A percentile compares a stretch with the other conserved stretches of the same genome.
These are phyloP conservation scores for Yueomyces sinensis DNA, from an alignment of 805 yeast species.

Conservation along the genomic window DNA sequence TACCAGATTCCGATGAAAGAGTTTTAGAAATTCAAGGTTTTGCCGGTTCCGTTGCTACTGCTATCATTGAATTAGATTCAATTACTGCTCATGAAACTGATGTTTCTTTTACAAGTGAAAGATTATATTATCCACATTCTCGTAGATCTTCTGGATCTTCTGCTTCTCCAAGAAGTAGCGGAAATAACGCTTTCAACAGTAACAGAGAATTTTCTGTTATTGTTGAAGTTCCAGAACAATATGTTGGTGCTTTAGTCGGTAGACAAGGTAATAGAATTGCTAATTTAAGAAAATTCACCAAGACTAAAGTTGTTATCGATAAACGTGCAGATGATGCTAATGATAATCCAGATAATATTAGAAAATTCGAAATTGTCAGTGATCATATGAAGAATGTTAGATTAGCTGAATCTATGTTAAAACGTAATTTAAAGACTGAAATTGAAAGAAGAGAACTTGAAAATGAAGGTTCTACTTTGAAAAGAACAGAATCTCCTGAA, in stretches of 20 bases:
- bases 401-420: constrained; percentile 43
- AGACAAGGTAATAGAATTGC: constrained; percentile 76
- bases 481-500: not conserved
- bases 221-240: constrained; percentile 50
- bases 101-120: constrained; percentile 10
- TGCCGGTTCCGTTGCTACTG: constrained; percentile 46
- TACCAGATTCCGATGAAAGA: constrained; percentile 74
- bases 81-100: constrained; percentile 16
- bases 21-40: constrained; percentile 79
- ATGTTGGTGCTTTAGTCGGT: constrained; percentile 85
- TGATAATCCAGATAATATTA: constrained; percentile 6
- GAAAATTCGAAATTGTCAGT: constrained; percentile 65
- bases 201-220: constrained; percentile 8
- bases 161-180: constrained; percentile 1
- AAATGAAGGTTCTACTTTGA: not conserved
- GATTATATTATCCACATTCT: constrained; percentile 46
- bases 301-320: constrained; percentile 66
- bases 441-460: constrained; percentile 32
- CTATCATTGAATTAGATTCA: constrained; percentile 41
- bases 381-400: constrained; percentile 30
- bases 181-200: constrained; percentile 11
- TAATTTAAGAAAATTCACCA: constrained; percentile 66
- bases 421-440: constrained; percentile 46
- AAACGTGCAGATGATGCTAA: constrained; percentile 36
- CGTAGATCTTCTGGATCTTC: not conserved